phyloP scores from a whole-genome alignment of 345 rosid genomes.

The Lepidium africanum region DNA sequence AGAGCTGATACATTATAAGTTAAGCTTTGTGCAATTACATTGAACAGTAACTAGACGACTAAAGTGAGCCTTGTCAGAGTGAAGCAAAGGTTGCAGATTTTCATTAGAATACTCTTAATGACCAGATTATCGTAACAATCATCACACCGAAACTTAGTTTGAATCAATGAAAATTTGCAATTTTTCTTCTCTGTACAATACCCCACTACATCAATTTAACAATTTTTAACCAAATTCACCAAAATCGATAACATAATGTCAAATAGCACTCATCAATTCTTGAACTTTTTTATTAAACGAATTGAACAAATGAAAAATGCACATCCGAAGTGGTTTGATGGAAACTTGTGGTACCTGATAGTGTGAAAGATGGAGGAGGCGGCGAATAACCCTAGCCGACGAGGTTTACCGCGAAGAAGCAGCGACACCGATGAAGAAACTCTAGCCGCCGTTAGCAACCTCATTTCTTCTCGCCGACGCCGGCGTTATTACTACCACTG shows the following conservation, averaged over 20 bases:
- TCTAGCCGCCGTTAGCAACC: conserved; percentile 32
- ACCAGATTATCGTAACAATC: background rate
- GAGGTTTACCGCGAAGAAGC: conserved; percentile 17
- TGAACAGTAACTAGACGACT: no score
- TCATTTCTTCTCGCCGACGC: conserved; percentile 13
- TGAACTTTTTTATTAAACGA: no score
- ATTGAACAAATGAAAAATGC: no score
- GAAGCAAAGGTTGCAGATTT: no score
- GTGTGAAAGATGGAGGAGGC: background rate
- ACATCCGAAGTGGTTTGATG: background rate
- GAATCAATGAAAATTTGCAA: background rate
- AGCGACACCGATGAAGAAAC: conserved; percentile 6
- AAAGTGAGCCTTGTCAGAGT: no score
- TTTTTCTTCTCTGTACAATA: no score
- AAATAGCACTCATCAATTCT: no score
- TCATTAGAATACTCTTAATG: no score
- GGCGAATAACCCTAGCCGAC: conserved; percentile 7
- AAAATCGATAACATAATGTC: no score
- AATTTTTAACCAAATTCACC: no score
- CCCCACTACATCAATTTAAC: no score
- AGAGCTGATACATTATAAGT: conserved; percentile 51
- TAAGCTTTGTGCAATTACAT: background rate
- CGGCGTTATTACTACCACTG: background rate
- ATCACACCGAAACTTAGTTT: background rate
- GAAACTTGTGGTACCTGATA: conserved; percentile 29